These are phyloP conservation scores for Dalechampia spathulata DNA, from an alignment of 441 rosid species.

Conservation along the genomic window DNA sequence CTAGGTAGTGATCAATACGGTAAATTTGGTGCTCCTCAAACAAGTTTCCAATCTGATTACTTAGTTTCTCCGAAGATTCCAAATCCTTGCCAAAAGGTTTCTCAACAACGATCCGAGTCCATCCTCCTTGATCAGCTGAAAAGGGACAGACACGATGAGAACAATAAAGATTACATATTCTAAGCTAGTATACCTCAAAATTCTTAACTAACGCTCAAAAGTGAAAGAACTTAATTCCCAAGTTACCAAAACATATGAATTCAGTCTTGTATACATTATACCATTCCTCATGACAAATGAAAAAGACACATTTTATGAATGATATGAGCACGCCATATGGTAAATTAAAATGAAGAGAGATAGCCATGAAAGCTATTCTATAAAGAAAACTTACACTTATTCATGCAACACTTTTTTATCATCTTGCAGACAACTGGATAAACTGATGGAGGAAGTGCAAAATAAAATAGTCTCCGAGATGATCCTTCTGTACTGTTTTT, in stretches of 20 bases:
- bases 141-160: background rate
- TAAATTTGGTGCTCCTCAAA: slow-evolving; percentile 90
- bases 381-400: slow-evolving; percentile 55
- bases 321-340: background rate
- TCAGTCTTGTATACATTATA: slow-evolving; percentile 1
- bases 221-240: background rate
- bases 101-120: slow-evolving; percentile 98
- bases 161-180: background rate
- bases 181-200: slow-evolving; percentile 1
- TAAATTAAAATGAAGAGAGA: background rate
- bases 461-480: slow-evolving; percentile 84
- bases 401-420: slow-evolving; percentile 78
- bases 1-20: slow-evolving; percentile 95
- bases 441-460: slow-evolving; percentile 97
- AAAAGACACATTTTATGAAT: background rate
- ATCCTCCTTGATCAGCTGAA: slow-evolving; percentile 86
- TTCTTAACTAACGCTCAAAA: background rate
- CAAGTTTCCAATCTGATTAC: slow-evolving; percentile 82
- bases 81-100: slow-evolving; percentile 96
- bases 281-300: background rate
- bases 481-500: slow-evolving; percentile 62
- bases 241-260: too few species aligned
- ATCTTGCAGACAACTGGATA: slow-evolving; percentile 91
- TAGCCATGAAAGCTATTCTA: background rate
- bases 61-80: slow-evolving; percentile 76